Conservation (phyloP, 2,329 filamentous ascomycete species). For the Colletotrichum karsti region DNA sequence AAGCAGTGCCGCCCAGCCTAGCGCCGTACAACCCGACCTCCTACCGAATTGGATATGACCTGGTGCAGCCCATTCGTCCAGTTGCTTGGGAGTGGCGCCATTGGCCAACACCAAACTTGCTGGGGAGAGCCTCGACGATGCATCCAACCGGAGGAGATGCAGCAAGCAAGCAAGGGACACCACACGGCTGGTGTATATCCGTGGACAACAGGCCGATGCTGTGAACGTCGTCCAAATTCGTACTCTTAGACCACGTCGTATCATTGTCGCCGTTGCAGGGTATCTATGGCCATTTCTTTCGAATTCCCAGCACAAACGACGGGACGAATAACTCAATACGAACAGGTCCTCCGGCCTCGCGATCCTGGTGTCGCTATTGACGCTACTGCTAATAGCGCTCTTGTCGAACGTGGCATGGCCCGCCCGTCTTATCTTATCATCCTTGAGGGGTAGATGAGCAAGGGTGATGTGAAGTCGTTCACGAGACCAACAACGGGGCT, state of each 20-base stretch:
- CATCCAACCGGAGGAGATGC: background rate
- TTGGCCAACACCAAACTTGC: background rate
- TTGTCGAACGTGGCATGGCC: background rate
- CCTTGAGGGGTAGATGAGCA: constrained; percentile 1
- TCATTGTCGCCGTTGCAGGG: background rate
- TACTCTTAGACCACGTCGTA: background rate
- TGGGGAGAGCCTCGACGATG: background rate
- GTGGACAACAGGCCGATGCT: background rate
- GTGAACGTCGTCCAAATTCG: background rate
- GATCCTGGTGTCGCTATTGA: background rate
- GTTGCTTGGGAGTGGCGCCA: background rate
- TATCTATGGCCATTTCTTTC: background rate
- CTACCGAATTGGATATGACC: constrained; percentile 19
- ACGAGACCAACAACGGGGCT: constrained; percentile 6
- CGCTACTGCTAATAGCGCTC: background rate
- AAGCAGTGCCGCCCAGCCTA: constrained; percentile 18
- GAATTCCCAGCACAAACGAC: background rate
- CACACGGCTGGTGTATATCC: background rate
- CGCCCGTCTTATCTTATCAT: constrained; percentile 20
- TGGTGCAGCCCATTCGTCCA: constrained; percentile 12
- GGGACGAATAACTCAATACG: constrained; percentile 4
- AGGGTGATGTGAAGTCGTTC: constrained; percentile 1
- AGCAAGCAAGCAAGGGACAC: background rate
- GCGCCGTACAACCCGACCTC: constrained; percentile 27
- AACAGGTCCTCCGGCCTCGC: background rate